phyloP scores from a whole-genome alignment of 495 filamentous ascomycete genomes.

The Hapsidospora chrysogenum region DNA sequence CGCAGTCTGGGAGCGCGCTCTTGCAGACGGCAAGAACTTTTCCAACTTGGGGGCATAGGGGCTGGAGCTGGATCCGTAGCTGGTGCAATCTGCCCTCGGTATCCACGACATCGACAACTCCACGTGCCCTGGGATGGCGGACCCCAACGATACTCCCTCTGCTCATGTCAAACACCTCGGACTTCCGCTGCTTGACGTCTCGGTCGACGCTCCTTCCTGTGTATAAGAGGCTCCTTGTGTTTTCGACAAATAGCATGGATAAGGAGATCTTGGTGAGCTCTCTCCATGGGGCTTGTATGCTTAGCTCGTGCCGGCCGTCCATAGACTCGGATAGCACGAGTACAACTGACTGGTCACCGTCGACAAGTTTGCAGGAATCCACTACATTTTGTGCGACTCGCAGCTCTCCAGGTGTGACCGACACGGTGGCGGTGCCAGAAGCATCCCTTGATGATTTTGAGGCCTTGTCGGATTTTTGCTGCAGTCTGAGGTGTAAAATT shows the following conservation, averaged over 20 bases:
- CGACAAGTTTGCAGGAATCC: conserved; percentile 59
- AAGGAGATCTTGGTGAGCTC: conserved; percentile 36
- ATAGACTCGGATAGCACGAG: conserved; percentile 50
- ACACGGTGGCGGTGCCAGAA: conserved; percentile 1
- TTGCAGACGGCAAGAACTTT: conserved; percentile 43
- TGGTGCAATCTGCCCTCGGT: conserved; percentile 42
- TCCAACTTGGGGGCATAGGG: conserved; percentile 39
- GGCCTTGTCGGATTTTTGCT: conserved; percentile 6
- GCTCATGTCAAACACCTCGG: conserved; percentile 7
- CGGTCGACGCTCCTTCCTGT: conserved; percentile 12
- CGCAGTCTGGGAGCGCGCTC: conserved; percentile 40
- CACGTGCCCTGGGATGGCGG: conserved; percentile 28
- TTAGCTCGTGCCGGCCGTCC: conserved; percentile 45
- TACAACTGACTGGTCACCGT: conserved; percentile 50
- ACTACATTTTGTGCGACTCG: conserved; percentile 41
- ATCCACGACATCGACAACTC: conserved; percentile 48
- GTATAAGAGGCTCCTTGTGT: conserved; percentile 21
- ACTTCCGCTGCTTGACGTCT: conserved; percentile 8
- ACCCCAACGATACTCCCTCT: conserved; percentile 22
- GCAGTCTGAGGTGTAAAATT: conserved; percentile 34
- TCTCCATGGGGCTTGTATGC: conserved; percentile 63
- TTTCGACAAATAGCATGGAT: conserved; percentile 23
- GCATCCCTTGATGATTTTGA: conserved; percentile 9
- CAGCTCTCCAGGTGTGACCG: conserved; percentile 23
- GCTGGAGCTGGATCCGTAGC: conserved; percentile 48